A percentile compares a stretch with the other conserved stretches of the same genome.
Conservation (phyloP, 768 basidiomycete species). For the Trametes elegans region DNA sequence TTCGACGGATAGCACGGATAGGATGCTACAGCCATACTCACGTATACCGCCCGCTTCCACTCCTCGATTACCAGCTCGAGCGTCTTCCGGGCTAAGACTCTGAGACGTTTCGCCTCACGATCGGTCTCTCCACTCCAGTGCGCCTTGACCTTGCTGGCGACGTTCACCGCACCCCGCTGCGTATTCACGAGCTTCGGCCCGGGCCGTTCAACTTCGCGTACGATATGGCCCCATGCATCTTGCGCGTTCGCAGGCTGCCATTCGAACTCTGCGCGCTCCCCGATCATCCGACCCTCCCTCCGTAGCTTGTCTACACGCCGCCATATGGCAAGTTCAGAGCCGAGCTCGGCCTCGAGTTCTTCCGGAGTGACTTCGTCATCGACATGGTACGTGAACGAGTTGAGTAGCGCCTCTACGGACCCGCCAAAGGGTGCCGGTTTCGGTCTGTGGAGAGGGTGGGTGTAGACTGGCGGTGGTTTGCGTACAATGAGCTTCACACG, state of each 20-base stretch:
- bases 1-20: not conserved
- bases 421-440: constrained; percentile 47
- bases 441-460: constrained; percentile 70
- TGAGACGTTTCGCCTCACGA: constrained; percentile 66
- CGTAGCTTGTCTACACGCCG: constrained; percentile 45
- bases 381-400: constrained; percentile 58
- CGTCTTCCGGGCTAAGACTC: constrained; percentile 67
- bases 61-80: constrained; percentile 67
- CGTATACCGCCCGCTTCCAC: constrained; percentile 88
- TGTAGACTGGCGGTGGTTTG: constrained; percentile 54
- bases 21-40: constrained; percentile 39
- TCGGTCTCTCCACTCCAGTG: constrained; percentile 79
- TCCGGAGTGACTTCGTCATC: constrained; percentile 46
- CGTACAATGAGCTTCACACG: constrained; percentile 70
- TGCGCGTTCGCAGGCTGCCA: constrained; percentile 23
- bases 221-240: constrained; percentile 61
- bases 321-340: constrained; percentile 42
- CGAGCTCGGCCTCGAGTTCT: constrained; percentile 36
- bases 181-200: constrained; percentile 25
- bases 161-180: constrained; percentile 46
- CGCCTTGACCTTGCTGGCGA: constrained; percentile 63
- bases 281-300: constrained; percentile 41
- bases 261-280: constrained; percentile 13
- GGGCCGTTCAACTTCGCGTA: constrained; percentile 34
- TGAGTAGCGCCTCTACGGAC: constrained; percentile 56